Evolutionary conservation across 192 early-diverging fungal genomes (phyloP).

Genomic region (Coemansia asiatica): DNA sequence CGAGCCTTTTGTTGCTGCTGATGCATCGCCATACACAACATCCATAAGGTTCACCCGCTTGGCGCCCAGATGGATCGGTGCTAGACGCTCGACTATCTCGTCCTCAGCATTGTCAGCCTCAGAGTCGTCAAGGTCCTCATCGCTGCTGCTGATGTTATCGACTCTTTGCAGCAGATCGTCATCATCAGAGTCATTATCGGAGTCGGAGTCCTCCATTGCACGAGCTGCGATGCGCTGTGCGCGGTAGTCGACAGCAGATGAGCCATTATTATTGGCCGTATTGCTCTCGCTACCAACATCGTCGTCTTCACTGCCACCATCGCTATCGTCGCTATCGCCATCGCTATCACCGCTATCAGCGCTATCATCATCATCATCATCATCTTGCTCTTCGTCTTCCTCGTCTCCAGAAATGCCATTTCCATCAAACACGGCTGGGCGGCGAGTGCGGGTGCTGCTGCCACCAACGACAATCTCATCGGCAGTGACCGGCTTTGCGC

Average conservation of each 20-base stretch:
- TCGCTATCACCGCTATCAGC: slow-evolving; percentile 44
- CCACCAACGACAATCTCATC: not conserved
- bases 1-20: no score
- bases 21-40: slow-evolving; percentile 76
- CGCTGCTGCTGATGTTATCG: slow-evolving; percentile 13
- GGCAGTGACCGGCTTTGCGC: slow-evolving; percentile 33
- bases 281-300: no score
- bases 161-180: slow-evolving; percentile 37
- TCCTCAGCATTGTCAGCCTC: slow-evolving; percentile 3
- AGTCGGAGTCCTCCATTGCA: slow-evolving; percentile 61
- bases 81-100: slow-evolving; percentile 19
- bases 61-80: slow-evolving; percentile 38
- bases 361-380: slow-evolving; percentile 37
- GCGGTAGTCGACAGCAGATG: slow-evolving; percentile 18
- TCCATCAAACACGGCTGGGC: slow-evolving; percentile 66
- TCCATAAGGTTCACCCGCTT: slow-evolving; percentile 84
- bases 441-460: slow-evolving; percentile 35
- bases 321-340: slow-evolving; percentile 25
- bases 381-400: slow-evolving; percentile 51
- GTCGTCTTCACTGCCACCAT: slow-evolving; percentile 31
- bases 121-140: not conserved
- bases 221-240: slow-evolving; percentile 65
- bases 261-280: not conserved
- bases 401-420: not conserved
- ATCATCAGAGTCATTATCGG: slow-evolving; percentile 16